Percentiles rank a stretch among this genome's conserved stretches.
These are phyloP conservation scores for Phytophthora kernoviae DNA, from an alignment of 352 stramenopile genomes.

Conservation along the genomic window DNA sequence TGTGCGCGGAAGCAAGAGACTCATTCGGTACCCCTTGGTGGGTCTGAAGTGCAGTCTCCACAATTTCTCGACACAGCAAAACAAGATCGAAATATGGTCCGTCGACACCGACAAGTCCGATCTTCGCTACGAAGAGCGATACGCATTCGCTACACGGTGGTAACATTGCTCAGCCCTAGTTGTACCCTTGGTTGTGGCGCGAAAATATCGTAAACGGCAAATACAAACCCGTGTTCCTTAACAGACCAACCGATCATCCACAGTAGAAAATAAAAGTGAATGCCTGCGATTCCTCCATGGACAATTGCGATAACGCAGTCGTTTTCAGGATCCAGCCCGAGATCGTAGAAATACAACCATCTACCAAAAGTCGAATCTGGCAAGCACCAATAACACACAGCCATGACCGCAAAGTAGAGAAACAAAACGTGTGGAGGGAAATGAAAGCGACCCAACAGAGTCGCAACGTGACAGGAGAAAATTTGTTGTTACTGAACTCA, in stretches of 20 bases:
- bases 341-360: slow-evolving; percentile 5
- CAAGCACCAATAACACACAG: not conserved
- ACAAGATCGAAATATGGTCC: slow-evolving; percentile 26
- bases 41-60: slow-evolving; percentile 29
- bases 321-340: slow-evolving; percentile 8
- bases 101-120: slow-evolving; percentile 11
- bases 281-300: not conserved
- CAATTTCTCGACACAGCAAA: slow-evolving; percentile 18
- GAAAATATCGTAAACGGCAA: slow-evolving; percentile 14
- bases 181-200: not conserved
- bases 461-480: not conserved
- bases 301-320: slow-evolving; percentile 8
- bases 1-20: slow-evolving; percentile 23
- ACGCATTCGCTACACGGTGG: not conserved
- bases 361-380: slow-evolving; percentile 2
- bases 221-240: slow-evolving; percentile 3
- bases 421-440: not conserved
- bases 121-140: slow-evolving; percentile 2
- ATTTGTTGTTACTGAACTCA: not conserved
- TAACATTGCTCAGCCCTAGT: not conserved
- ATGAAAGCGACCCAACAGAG: not conserved
- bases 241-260: slow-evolving; percentile 21
- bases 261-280: slow-evolving; percentile 12
- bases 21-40: slow-evolving; percentile 34
- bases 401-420: not conserved